A percentile compares a stretch with the other conserved stretches of the same genome.
phyloP scores from a whole-genome alignment of 768 basidiomycete genomes.

The Lactifluus hygrophoroides region DNA sequence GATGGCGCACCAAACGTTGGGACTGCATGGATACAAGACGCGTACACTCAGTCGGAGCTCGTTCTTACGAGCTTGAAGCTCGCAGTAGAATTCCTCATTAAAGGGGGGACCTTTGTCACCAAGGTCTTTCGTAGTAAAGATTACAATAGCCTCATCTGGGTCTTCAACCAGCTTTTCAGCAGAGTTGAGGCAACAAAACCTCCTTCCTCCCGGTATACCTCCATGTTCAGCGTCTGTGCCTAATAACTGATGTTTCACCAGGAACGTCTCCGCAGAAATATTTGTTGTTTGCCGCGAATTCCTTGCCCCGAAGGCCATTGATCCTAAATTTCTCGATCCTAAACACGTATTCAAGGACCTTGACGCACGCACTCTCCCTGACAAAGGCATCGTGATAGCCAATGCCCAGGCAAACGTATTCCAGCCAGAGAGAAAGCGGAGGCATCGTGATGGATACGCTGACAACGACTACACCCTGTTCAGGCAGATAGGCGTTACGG shows the following conservation, averaged over 20 bases:
- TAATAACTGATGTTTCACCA: conserved; percentile 25
- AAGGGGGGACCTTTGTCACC: conserved; percentile 93
- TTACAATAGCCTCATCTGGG: conserved; percentile 98
- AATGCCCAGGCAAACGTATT: conserved; percentile 87
- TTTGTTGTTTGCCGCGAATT: conserved; percentile 98
- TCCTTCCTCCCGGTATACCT: conserved; percentile 80
- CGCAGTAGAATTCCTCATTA: conserved; percentile 87
- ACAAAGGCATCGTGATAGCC: conserved; percentile 48
- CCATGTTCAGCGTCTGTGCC: not conserved
- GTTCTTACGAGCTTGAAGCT: conserved; percentile 93
- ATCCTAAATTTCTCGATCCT: conserved; percentile 96
- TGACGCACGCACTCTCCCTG: conserved; percentile 38
- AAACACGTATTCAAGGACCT: conserved; percentile 97
- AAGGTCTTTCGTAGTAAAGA: conserved; percentile 98
- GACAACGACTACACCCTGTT: conserved; percentile 92
- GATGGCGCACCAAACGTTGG: conserved; percentile 99
- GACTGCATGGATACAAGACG: conserved; percentile 98
- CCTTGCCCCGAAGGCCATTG: conserved; percentile 89
- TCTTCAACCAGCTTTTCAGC: conserved; percentile 91
- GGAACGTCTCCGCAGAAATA: conserved; percentile 99
- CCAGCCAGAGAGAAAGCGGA: conserved; percentile 92
- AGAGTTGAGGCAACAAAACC: conserved; percentile 99
- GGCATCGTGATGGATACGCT: conserved; percentile 89
- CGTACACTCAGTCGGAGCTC: conserved; percentile 93
- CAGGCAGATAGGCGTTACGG: conserved; percentile 56